Conservation (phyloP, 1,284 basidiomycete species). For the Meripilus lineatus region DNA sequence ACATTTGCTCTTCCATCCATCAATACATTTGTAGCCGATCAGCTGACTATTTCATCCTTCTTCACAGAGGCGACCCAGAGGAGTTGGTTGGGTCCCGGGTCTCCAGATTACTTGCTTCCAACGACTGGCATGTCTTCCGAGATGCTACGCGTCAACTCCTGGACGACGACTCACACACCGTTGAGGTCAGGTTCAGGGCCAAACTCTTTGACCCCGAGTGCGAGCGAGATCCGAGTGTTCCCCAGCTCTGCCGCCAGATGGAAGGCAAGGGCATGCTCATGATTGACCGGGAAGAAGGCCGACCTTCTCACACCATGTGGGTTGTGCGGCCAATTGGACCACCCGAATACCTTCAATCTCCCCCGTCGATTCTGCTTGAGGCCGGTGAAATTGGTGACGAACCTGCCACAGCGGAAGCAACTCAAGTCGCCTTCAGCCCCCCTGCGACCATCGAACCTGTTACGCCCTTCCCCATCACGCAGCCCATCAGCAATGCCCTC, state of each 20-base stretch:
- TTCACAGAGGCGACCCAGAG: conserved; percentile 75
- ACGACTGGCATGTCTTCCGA: conserved; percentile 84
- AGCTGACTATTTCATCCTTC: conserved; percentile 7
- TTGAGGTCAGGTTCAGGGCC: conserved; percentile 89
- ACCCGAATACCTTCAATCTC: conserved; percentile 60
- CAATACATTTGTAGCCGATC: conserved; percentile 11
- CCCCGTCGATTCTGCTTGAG: conserved; percentile 52
- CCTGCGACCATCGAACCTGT: conserved; percentile 38
- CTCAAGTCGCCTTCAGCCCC: conserved; percentile 28
- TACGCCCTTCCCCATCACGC: conserved; percentile 67
- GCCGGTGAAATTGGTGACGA: conserved; percentile 50
- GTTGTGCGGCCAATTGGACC: conserved; percentile 85
- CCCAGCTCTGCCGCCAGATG: conserved; percentile 79
- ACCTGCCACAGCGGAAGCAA: conserved; percentile 28
- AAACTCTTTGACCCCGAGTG: conserved; percentile 57
- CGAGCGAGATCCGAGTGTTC: conserved; percentile 46
- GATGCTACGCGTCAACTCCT: conserved; percentile 85
- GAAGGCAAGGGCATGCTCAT: conserved; percentile 99
- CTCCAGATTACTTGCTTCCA: conserved; percentile 76
- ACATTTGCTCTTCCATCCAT: conserved; percentile 8
- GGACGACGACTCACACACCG: conserved; percentile 91
- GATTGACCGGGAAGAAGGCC: conserved; percentile 83
- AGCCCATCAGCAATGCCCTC: conserved; percentile 78
- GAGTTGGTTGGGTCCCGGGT: conserved; percentile 79
- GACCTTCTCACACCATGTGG: conserved; percentile 98